Evolutionary conservation across 345 rosid genomes (phyloP), one percentile per base, ranked within the genome.

Genomic region (Gossypium thurberi): DNA sequence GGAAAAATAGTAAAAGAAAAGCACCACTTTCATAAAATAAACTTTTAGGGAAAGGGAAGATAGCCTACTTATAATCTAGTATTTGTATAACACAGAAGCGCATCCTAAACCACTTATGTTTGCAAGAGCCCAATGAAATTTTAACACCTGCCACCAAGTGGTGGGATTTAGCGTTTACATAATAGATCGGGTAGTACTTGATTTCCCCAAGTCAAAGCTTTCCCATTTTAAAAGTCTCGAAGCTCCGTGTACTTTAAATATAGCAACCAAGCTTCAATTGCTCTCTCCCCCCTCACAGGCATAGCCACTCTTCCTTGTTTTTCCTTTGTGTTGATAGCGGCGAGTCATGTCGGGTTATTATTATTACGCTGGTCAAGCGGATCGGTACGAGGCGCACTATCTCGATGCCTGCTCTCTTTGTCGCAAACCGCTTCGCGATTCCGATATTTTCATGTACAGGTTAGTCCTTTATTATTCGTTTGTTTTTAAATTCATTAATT

Each of bases 381-480:
- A 75, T 17, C 74, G 23, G 46, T 60, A 74, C 26, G 84, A 87
- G 83, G 76, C 89, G 20, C 88, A 91, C 78, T 93, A 88, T 73
- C 94, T 91, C 1, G 87, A 88, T 47, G 83, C 88, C 0, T 94
- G 97, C 71, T 84, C 82, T 81, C 90, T 88, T 55, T 94, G 98
- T 75, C 73, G 79, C 59, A 90, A 86, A 81, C 83, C 87, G 0
- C 89, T 94, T 4, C 87, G 48, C 40, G 82, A 94, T 79, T 76
- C 90, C 13, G 93, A 94, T 67, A 91, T 94, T 74, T 94, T 85
- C 90, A 94, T 91, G 98, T 94, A 94, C 88, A 88, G 96, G 98
- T 89, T 69, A 56, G 81, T 33, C 72, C 0, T n/a, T 6, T 21
- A 26, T 5, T 61, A 2, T 4, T 37, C 9, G 17, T n/a, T 74